phyloP scores from a whole-genome alignment of 2,329 filamentous ascomycete genomes.

The Apiospora kogelbergensis region DNA sequence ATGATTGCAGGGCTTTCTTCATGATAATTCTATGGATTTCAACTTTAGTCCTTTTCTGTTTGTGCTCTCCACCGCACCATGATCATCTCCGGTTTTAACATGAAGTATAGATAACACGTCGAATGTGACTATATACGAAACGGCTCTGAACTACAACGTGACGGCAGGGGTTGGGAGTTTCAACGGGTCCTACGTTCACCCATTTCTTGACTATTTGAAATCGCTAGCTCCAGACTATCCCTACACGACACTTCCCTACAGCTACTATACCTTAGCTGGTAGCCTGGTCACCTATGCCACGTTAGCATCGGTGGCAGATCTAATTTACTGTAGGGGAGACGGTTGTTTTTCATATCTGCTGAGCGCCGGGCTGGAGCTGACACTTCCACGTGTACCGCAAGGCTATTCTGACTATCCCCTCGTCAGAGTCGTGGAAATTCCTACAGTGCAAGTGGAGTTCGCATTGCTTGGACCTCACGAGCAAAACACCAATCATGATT shows the following conservation, averaged over 20 bases:
- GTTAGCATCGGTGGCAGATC: not conserved
- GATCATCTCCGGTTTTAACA: not conserved
- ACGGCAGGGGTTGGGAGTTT: not conserved
- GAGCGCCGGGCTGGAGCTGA: not conserved
- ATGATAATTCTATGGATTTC: not conserved
- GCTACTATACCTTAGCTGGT: not conserved
- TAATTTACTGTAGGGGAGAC: not conserved
- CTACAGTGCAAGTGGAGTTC: not conserved
- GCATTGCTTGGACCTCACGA: too few species aligned
- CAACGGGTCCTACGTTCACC: not conserved
- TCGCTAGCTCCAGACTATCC: not conserved
- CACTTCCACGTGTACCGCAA: not conserved
- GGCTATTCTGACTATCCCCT: not conserved
- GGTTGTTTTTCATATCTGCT: not conserved
- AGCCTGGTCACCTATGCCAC: not conserved
- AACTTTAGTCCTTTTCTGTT: not conserved
- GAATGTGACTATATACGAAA: not conserved
- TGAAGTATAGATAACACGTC: not conserved
- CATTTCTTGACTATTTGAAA: not conserved
- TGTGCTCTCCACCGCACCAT: not conserved
- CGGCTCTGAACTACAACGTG: not conserved
- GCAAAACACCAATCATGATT: too few species aligned
- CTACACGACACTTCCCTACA: not conserved
- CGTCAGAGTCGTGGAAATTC: not conserved
- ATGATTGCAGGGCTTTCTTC: not conserved